A percentile compares a stretch with the other conserved stretches of the same genome.
Evolutionary conservation across 495 filamentous ascomycete genomes (phyloP).

Genomic region (Cairneyella variabilis): DNA sequence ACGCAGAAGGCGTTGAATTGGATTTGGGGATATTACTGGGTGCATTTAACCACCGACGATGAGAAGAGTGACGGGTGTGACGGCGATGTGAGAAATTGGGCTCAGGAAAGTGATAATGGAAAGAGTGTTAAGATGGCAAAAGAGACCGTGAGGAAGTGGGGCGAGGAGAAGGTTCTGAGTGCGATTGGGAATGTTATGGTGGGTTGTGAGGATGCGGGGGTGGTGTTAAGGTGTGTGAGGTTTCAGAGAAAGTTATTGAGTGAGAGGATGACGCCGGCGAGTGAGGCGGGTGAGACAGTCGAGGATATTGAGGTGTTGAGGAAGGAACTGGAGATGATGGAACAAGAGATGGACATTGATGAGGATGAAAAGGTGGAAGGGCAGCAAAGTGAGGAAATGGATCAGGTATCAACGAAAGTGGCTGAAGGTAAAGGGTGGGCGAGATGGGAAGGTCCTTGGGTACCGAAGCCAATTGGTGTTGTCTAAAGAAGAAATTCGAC

Average conservation of each 20-base stretch:
- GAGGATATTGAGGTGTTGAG: slow-evolving; percentile 21
- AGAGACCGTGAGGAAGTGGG: slow-evolving; percentile 13
- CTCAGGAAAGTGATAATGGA: slow-evolving; percentile 18
- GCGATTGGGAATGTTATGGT: slow-evolving; percentile 32
- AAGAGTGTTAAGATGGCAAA: slow-evolving; percentile 24
- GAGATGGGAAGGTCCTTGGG: slow-evolving; percentile 51
- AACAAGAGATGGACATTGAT: slow-evolving; percentile 4
- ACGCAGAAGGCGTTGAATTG: slow-evolving; percentile 68
- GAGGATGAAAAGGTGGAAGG: no score
- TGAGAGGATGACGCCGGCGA: background rate
- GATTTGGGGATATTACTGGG: slow-evolving; percentile 90
- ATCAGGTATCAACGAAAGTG: background rate
- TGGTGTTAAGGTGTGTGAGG: slow-evolving; percentile 32
- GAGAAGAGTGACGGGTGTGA: slow-evolving; percentile 11
- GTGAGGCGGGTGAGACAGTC: no score
- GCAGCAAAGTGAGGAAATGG: no score
- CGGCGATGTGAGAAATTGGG: slow-evolving; percentile 8
- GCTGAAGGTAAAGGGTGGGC: slow-evolving; percentile 40
- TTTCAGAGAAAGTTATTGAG: slow-evolving; percentile 19
- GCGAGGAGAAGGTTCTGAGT: slow-evolving; percentile 15
- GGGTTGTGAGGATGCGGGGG: slow-evolving; percentile 28
- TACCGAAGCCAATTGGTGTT: slow-evolving; percentile 59
- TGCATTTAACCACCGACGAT: slow-evolving; percentile 13
- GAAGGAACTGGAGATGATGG: slow-evolving; percentile 16
- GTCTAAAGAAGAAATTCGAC: slow-evolving; percentile 28